These are phyloP conservation scores for Calycina herbarum DNA, from an alignment of 2,329 filamentous ascomycete genomes.

Conservation along the genomic window DNA sequence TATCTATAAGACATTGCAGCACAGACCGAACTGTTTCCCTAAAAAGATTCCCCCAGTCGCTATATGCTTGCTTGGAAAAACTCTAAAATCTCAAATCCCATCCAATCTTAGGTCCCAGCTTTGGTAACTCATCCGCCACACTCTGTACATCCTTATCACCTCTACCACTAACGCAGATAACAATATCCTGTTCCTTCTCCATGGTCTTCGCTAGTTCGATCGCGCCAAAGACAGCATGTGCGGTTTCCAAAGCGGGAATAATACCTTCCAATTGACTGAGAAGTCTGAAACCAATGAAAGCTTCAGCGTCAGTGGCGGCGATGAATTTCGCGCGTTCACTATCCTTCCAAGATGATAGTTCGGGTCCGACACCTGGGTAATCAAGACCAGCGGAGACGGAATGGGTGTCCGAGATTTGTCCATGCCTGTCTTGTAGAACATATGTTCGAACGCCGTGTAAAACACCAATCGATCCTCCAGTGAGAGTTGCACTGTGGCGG, in stretches of 20 bases:
- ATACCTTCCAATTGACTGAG: constrained; percentile 91
- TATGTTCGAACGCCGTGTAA: constrained; percentile 96
- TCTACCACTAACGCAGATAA: constrained; percentile 89
- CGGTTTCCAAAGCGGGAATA: constrained; percentile 91
- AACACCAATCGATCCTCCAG: constrained; percentile 85
- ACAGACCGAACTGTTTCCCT: no score
- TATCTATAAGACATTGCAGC: not conserved
- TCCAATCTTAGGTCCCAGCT: constrained; percentile 82
- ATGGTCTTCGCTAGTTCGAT: constrained; percentile 91
- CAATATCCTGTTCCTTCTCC: constrained; percentile 83
- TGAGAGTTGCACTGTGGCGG: constrained; percentile 84
- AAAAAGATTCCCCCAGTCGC: not conserved
- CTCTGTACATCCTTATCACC: constrained; percentile 99
- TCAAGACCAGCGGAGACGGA: constrained; percentile 95
- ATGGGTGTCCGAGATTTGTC: constrained; percentile 93
- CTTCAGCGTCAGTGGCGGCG: constrained; percentile 87
- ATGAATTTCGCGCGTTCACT: constrained; percentile 82
- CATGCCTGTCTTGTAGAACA: constrained; percentile 86
- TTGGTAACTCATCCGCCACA: constrained; percentile 90
- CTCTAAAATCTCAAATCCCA: constrained; percentile 64
- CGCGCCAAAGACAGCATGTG: constrained; percentile 88
- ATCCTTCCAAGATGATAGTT: constrained; percentile 92
- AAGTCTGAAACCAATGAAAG: constrained; percentile 81
- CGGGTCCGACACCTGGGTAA: constrained; percentile 94
- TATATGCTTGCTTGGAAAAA: not conserved